Percentiles rank a stretch among this genome's conserved stretches.
These are phyloP conservation scores for Penicillium paradoxum DNA, from an alignment of 495 filamentous ascomycete species.

Conservation along the genomic window DNA sequence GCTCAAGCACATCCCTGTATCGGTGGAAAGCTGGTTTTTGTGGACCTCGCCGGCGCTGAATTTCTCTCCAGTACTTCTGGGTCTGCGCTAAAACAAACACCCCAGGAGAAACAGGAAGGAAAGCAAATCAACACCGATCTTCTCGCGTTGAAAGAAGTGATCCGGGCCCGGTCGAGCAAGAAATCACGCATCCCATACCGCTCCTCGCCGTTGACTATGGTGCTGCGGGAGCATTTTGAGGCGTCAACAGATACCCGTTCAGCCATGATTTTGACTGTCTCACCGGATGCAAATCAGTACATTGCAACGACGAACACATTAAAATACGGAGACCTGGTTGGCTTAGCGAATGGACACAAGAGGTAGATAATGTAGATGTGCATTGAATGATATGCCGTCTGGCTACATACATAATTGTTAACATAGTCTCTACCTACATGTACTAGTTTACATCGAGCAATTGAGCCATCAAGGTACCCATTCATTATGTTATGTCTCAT, in stretches of 20 bases:
- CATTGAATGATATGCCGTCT: too few species aligned
- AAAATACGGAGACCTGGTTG: constrained; percentile 26
- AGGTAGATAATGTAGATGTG: neutral
- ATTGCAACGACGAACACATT: constrained; percentile 23
- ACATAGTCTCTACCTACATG: too few species aligned
- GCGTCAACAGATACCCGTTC: constrained; percentile 9
- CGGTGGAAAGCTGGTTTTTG: constrained; percentile 25
- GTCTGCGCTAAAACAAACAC: constrained; percentile 12
- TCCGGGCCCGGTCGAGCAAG: constrained; percentile 15
- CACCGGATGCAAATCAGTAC: constrained; percentile 13
- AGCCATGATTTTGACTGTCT: constrained; percentile 21
- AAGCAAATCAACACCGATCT: constrained; percentile 28
- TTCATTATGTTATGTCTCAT: too few species aligned
- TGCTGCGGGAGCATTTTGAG: constrained; percentile 21
- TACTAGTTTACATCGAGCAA: too few species aligned
- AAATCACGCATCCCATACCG: constrained; percentile 20
- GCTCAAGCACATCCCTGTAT: constrained; percentile 9
- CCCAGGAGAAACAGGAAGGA: constrained; percentile 19
- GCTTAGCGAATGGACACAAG: constrained; percentile 52
- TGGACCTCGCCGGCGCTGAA: constrained; percentile 27
- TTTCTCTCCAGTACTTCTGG: constrained; percentile 7
- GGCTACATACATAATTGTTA: too few species aligned
- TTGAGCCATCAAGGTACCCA: too few species aligned
- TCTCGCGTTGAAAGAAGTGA: constrained; percentile 28
- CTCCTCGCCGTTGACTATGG: constrained; percentile 26